A percentile compares a stretch with the other conserved stretches of the same genome.
Conservation (phyloP, 75 land plant species). For the Gnetum montanum region DNA sequence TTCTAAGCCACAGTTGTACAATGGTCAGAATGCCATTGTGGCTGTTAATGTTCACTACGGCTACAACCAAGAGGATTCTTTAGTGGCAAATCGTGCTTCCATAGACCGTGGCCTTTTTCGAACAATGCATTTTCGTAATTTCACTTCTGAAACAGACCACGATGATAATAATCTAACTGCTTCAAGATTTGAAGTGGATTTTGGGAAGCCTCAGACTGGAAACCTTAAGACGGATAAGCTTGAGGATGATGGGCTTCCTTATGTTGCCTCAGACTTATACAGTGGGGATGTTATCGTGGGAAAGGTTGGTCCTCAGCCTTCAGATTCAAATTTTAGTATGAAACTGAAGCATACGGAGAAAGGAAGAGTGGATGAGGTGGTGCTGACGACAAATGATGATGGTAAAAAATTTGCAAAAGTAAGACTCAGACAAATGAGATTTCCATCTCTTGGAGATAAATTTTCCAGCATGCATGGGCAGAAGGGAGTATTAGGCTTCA, state of each 20-base stretch:
- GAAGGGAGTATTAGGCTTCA: slow-evolving; percentile 76
- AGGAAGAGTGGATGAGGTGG: slow-evolving; percentile 86
- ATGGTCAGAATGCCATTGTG: slow-evolving; percentile 87
- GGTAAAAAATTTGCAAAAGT: slow-evolving; percentile 79
- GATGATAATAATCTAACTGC: slow-evolving; percentile 13
- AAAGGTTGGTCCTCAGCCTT: slow-evolving; percentile 34
- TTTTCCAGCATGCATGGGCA: slow-evolving; percentile 98
- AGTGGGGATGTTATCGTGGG: slow-evolving; percentile 78
- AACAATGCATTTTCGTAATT: slow-evolving; percentile 59
- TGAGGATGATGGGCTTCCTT: slow-evolving; percentile 88
- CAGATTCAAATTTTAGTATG: slow-evolving; percentile 57
- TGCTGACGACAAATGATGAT: slow-evolving; percentile 76
- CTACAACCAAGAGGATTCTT: slow-evolving; percentile 94
- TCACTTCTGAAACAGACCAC: slow-evolving; percentile 49
- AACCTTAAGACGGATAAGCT: slow-evolving; percentile 53
- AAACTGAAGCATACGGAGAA: slow-evolving; percentile 72
- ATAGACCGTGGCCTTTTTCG: slow-evolving; percentile 86
- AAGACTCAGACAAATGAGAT: slow-evolving; percentile 53
- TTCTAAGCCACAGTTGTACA: slow-evolving; percentile 51
- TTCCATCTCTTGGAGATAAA: slow-evolving; percentile 82
- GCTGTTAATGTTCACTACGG: slow-evolving; percentile 78
- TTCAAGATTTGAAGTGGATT: slow-evolving; percentile 18
- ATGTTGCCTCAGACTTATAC: slow-evolving; percentile 48
- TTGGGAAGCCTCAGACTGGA: slow-evolving; percentile 51
- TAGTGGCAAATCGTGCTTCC: slow-evolving; percentile 76